phyloP scores from a whole-genome alignment of 805 yeast genomes.

The Cephaloascus fragrans region DNA sequence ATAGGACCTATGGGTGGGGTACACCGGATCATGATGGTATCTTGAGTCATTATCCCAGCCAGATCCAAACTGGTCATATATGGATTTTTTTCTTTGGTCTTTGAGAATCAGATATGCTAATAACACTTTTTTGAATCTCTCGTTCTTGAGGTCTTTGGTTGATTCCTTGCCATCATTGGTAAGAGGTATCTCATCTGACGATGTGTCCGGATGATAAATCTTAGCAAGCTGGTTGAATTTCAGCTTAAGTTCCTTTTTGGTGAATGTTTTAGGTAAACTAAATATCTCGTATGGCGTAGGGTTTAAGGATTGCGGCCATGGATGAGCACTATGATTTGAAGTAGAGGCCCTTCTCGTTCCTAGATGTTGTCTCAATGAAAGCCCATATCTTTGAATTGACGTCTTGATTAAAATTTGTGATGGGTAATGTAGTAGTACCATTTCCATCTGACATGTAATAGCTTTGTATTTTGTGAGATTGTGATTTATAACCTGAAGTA shows the following conservation, averaged over 20 bases:
- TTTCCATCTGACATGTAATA: too few relatives aligned
- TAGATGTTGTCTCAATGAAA: too few relatives aligned
- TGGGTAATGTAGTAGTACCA: too few relatives aligned
- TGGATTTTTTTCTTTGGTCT: conserved; percentile 28
- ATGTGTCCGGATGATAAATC: conserved; percentile 73
- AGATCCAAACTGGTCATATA: conserved; percentile 34
- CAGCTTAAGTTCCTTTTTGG: conserved; percentile 28
- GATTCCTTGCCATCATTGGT: conserved; percentile 20
- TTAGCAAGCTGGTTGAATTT: conserved; percentile 57
- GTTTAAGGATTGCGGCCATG: conserved; percentile 47
- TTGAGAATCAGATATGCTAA: conserved; percentile 51
- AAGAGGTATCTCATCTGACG: conserved; percentile 12
- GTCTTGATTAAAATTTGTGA: too few relatives aligned
- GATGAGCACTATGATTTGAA: conserved; percentile 18
- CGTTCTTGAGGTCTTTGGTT: conserved; percentile 20
- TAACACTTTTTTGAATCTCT: conserved; percentile 45
- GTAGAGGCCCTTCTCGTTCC: too few relatives aligned
- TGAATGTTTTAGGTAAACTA: conserved; percentile 16
- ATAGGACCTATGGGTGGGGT: conserved; percentile 4
- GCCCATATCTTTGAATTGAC: too few relatives aligned
- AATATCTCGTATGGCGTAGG: conserved; percentile 73
- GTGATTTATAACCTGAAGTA: too few relatives aligned
- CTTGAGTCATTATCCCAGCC: conserved; percentile 35
- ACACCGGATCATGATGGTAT: conserved; percentile 12
- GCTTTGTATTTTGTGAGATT: too few relatives aligned